Conservation (phyloP, 176 grass and related monocot species). For the Musa acuminata region DNA sequence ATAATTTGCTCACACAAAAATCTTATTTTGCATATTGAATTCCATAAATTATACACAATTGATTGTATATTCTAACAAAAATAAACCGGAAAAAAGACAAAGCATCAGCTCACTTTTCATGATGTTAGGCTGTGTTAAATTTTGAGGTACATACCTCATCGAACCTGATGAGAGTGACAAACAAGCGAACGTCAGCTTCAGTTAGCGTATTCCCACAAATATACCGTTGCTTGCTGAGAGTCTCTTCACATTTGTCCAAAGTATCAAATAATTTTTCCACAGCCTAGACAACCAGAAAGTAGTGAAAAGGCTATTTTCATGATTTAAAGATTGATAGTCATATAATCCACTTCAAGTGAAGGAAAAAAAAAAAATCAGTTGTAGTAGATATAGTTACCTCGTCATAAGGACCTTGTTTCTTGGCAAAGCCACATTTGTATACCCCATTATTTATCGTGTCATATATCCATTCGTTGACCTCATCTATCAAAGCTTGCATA, state of each 20-base stretch:
- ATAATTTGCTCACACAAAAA: too few relatives aligned
- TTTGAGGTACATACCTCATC: slow-evolving; percentile 59
- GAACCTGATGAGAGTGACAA: slow-evolving; percentile 95
- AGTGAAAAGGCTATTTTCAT: neutral
- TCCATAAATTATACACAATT: neutral
- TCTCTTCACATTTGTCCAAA: slow-evolving; percentile 80
- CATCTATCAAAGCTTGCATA: slow-evolving; percentile 37
- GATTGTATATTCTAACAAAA: neutral
- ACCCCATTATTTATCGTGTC: slow-evolving; percentile 79
- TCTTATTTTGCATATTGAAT: neutral
- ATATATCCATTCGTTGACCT: slow-evolving; percentile 60
- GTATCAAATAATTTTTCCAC: slow-evolving; percentile 47
- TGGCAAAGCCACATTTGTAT: slow-evolving; percentile 91
- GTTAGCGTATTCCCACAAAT: slow-evolving; percentile 68
- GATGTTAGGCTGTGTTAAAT: neutral
- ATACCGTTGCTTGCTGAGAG: slow-evolving; percentile 66
- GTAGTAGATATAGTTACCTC: slow-evolving; percentile 37
- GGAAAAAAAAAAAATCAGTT: neutral
- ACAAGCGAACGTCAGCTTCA: slow-evolving; percentile 75
- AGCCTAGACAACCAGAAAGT: slow-evolving; percentile 35
- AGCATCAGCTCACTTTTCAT: neutral
- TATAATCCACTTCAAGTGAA: neutral
- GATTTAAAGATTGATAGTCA: neutral
- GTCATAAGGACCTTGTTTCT: slow-evolving; percentile 82
- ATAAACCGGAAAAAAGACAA: neutral